A percentile compares a stretch with the other conserved stretches of the same genome.
These are phyloP conservation scores for Neurospora sp. DNA, from an alignment of 495 filamentous ascomycete genomes.

Conservation along the genomic window DNA sequence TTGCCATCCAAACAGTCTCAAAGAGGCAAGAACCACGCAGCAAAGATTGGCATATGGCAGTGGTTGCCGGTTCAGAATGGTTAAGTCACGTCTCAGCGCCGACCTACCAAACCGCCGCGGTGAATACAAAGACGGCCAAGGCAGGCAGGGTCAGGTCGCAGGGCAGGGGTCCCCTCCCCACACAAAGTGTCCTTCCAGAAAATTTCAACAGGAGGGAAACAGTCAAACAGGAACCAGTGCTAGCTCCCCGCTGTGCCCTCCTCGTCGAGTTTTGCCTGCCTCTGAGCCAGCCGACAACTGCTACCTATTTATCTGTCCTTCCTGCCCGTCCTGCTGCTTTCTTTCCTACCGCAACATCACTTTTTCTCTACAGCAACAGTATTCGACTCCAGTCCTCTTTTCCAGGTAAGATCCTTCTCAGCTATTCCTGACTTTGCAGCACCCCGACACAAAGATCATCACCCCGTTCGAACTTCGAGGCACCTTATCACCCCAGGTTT, in stretches of 20 bases:
- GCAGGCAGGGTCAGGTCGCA: background rate
- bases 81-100: background rate
- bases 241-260: background rate
- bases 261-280: background rate
- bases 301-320: background rate
- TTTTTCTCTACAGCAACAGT: background rate
- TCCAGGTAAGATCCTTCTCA: background rate
- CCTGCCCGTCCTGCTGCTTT: background rate
- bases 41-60: background rate
- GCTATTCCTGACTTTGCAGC: background rate
- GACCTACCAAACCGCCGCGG: background rate
- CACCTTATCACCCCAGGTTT: background rate
- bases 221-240: background rate
- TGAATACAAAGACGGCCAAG: background rate
- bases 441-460: background rate
- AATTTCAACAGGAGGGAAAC: slow-evolving; percentile 17
- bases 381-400: background rate
- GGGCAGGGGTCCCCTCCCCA: slow-evolving; percentile 18
- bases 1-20: background rate
- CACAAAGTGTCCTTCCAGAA: slow-evolving; percentile 18
- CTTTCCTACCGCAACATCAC: background rate
- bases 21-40: background rate
- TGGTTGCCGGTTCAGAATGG: background rate
- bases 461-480: background rate
- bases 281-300: background rate